Conservation (phyloP, 352 stramenopile genomes). For the Phytopythium ostracodes region DNA sequence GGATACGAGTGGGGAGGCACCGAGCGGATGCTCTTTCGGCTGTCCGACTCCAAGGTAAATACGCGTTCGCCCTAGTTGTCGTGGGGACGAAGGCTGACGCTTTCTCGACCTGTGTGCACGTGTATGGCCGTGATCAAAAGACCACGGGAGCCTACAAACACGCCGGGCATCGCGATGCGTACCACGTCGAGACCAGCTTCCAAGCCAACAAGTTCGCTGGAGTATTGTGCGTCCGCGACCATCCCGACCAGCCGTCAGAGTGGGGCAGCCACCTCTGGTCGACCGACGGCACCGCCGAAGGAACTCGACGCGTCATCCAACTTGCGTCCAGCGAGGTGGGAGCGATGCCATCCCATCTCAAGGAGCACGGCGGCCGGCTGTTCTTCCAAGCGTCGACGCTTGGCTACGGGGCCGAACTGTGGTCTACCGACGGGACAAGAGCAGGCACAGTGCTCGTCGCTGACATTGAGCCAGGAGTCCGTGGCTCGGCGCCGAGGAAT, state of each 20-base stretch:
- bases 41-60: conserved; percentile 69
- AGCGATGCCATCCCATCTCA: conserved; percentile 33
- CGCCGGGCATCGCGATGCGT: conserved; percentile 69
- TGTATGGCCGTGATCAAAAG: conserved; percentile 11
- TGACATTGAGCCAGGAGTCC: conserved; percentile 42
- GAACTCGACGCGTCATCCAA: conserved; percentile 55
- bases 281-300: conserved; percentile 69
- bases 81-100: neutral
- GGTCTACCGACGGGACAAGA: conserved; percentile 56
- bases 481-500: conserved; percentile 33
- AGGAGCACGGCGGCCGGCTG: conserved; percentile 31
- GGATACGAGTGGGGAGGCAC: conserved; percentile 68
- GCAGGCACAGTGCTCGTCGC: conserved; percentile 47
- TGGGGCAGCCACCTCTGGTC: conserved; percentile 70
- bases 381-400: conserved; percentile 71
- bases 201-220: conserved; percentile 62
- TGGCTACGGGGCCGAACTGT: conserved; percentile 68
- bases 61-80: neutral
- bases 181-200: conserved; percentile 46
- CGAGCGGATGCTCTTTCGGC: conserved; percentile 71
- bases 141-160: conserved; percentile 82
- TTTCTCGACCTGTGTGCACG: neutral
- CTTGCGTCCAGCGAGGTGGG: conserved; percentile 24
- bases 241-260: conserved; percentile 6
- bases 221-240: conserved; percentile 64